Evolutionary conservation across 805 yeast species (phyloP), one percentile per base, ranked within the genome.

Genomic region (Ogataea sp.): DNA sequence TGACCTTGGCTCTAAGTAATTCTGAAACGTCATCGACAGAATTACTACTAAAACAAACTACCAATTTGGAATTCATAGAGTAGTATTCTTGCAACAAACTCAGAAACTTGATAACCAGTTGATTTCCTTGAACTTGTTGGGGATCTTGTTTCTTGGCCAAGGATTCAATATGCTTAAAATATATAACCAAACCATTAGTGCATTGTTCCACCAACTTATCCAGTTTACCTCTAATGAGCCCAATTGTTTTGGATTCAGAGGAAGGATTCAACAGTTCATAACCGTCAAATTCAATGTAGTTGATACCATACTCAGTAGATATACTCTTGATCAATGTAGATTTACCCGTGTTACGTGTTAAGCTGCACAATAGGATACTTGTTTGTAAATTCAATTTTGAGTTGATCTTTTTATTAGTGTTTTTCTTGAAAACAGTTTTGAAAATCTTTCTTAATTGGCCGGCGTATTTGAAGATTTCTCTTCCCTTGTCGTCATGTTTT

Each of bases 271-370:
- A 58, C 4, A 81, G 56, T 26, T 78, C 85, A 45, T 74, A 70
- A 21, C 87, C 80, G 46, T 89, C 94, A 13, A 90, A 59, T 34
- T 75, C 83, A 24, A 81, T 61, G 7, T 81, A 57, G 45, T 83
- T 81, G 8, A 79, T 58, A 0, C 96, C 96, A 24, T 80, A 56
- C 24, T 73, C 73, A 8, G 64, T 56, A 0, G 84, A 69, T 2
- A 78, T 52, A 40, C 74, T 73, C 37, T 70, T 58, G 0, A 86
- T 75, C 20, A 84, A 51, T 0, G 81, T 75, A 0, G 83, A 55
- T 52, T 90, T 90, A 0, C 98, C 98, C 6, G 84, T 76, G 8
- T 83, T 87, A 39, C 94, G 65, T 24, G 78, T 72, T 49, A 77
- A 62, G 3, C 96, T 85, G 37, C 71, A 74, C 18, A 93, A 55